These are phyloP conservation scores for Elsinoe perseae DNA, from an alignment of 2,329 filamentous ascomycete species.

Conservation along the genomic window DNA sequence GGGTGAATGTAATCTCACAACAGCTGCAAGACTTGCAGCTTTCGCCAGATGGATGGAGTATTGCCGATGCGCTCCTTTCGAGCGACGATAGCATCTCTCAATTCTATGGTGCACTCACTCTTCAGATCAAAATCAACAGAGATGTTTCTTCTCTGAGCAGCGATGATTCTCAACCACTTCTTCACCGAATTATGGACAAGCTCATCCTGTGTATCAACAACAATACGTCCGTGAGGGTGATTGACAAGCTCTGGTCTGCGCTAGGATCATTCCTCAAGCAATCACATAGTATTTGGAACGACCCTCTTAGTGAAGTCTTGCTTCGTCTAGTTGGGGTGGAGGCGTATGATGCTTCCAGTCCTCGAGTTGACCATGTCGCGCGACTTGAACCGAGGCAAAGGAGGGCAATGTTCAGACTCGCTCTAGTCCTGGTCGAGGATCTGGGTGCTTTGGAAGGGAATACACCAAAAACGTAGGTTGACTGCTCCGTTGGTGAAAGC, in stretches of 20 bases:
- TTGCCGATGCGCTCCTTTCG: constrained; percentile 67
- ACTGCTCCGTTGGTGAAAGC: too few species aligned
- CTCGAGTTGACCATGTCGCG: neutral
- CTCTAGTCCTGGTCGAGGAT: neutral
- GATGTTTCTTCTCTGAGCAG: constrained; percentile 25
- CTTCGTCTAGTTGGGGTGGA: neutral
- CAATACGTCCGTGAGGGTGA: constrained; percentile 44
- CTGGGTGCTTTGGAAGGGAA: neutral
- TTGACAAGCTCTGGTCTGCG: constrained; percentile 69
- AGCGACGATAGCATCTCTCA: constrained; percentile 66
- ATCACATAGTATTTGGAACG: constrained; percentile 59
- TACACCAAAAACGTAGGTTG: constrained; percentile 23
- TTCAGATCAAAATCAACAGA: constrained; percentile 83
- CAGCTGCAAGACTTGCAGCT: constrained; percentile 71
- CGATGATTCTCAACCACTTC: constrained; percentile 6
- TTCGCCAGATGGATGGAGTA: constrained; percentile 73
- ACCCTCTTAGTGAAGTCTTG: constrained; percentile 56
- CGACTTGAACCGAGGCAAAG: constrained; percentile 18
- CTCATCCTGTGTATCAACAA: constrained; percentile 3
- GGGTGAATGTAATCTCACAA: constrained; percentile 55
- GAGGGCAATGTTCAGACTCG: constrained; percentile 43
- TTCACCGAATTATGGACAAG: constrained; percentile 22
- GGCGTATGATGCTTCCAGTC: neutral
- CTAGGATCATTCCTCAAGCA: constrained; percentile 68
- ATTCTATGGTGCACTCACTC: constrained; percentile 88